Evolutionary conservation across 257 asterid species (phyloP), one percentile per base, ranked within the genome.

Genomic region (Craterostigma plantagineum): DNA sequence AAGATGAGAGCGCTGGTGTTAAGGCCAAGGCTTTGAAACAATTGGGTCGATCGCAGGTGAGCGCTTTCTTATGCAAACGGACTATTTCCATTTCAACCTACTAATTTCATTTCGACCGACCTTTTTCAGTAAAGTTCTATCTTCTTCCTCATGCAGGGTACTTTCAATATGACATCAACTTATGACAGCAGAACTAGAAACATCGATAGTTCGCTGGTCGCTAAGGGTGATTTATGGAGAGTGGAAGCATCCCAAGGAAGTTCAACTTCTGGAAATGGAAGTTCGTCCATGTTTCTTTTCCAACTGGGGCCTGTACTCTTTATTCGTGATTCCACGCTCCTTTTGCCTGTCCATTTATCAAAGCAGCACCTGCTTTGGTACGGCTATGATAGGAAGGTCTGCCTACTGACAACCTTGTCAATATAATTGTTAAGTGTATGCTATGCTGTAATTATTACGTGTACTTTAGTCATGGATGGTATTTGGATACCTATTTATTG

Each of bases 221-320:
- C 98, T 33, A 73, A 86, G 48, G 98, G 98, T 64, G 98, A 90
- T 65, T 54, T 83, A 54, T 90, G 98, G 98, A 81, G 95, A 63
- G 77, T 90, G 33, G 98, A 90, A 61, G 90, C 95, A 35, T 76
- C 97, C 11, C 92, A 77, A 45, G 93, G 93, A 53, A 65, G 92
- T 63, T 74, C 92, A 23, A 58, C 79, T 33, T 73, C 91, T 14
- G 79, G 94, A 50, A 83, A 68, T 56, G 92, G 67, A 48, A 72
- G 48, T 54, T 72, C 95, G 10, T 70, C 98, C 43, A 63, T 83
- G 61, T 79, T 83, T 59, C 85, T 90, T 44, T 73, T 90, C 46
- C 98, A 90, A 71, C 95, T 90, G 56, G 98, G 98, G 58, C 98
- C 98, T 38, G 70, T 90, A 35, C 86, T 90, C 42, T 83, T 90